These are phyloP conservation scores for Tetratostichococcus sp. DNA, from an alignment of 139 green algal species.

Conservation along the genomic window DNA sequence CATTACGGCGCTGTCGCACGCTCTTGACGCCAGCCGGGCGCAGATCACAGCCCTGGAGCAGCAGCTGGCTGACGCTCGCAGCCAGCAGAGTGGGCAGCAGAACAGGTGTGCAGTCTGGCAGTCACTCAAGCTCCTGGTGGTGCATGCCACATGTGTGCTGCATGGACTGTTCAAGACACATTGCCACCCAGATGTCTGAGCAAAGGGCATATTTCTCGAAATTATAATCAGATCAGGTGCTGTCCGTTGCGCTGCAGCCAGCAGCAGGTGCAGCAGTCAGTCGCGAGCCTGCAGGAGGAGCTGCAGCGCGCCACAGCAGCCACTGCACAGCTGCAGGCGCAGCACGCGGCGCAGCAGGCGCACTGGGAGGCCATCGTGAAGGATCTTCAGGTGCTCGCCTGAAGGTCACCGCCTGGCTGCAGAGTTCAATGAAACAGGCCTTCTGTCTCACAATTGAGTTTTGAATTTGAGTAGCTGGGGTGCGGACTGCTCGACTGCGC, in stretches of 20 bases:
- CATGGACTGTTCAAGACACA: no score
- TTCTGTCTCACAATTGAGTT: no score
- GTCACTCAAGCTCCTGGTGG: no score
- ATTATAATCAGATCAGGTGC: no score
- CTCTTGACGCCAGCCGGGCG: not conserved
- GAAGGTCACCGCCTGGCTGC: not conserved
- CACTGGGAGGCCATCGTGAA: not conserved
- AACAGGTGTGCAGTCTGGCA: not conserved
- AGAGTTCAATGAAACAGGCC: no score
- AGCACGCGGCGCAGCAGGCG: not conserved
- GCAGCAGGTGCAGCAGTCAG: not conserved
- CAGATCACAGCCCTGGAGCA: not conserved
- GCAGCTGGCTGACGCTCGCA: not conserved
- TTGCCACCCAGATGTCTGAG: no score
- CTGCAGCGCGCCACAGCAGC: not conserved
- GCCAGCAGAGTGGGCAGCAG: not conserved
- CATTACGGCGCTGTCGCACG: not conserved
- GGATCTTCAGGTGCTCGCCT: not conserved
- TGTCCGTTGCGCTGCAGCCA: no score
- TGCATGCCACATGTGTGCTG: no score
- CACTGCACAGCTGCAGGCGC: not conserved
- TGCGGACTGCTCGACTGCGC: no score
- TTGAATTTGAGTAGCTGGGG: no score
- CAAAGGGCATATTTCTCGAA: no score
- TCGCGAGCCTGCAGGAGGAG: not conserved